Percentiles rank a stretch among this genome's conserved stretches.
Conservation (phyloP, 768 basidiomycete genomes). For the Myochromella boudieri region DNA sequence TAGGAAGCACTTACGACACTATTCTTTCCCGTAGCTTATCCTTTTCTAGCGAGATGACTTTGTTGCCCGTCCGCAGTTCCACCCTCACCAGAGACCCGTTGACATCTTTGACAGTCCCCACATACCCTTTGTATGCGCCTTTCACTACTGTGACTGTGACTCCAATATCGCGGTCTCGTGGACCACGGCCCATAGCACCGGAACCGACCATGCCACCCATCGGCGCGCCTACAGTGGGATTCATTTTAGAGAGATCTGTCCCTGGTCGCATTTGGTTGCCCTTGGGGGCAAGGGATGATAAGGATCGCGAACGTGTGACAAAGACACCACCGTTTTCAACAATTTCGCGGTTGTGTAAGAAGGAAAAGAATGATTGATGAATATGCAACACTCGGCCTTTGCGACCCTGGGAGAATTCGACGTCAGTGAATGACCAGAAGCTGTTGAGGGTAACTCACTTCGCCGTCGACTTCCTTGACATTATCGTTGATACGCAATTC, state of each 20-base stretch:
- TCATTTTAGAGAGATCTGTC: slow-evolving; percentile 88
- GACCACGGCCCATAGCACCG: slow-evolving; percentile 74
- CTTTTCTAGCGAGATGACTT: slow-evolving; percentile 85
- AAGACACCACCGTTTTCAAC: slow-evolving; percentile 93
- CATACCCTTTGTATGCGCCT: slow-evolving; percentile 88
- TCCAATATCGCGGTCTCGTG: slow-evolving; percentile 82
- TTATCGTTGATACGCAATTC: slow-evolving; percentile 87
- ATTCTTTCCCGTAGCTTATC: slow-evolving; percentile 69
- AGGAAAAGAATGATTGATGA: slow-evolving; percentile 91
- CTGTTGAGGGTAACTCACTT: slow-evolving; percentile 48
- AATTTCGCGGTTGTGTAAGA: slow-evolving; percentile 90
- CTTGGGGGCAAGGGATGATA: slow-evolving; percentile 86
- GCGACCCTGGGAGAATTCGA: slow-evolving; percentile 52
- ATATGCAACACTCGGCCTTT: slow-evolving; percentile 92
- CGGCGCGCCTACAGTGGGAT: slow-evolving; percentile 68
- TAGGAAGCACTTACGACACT: slow-evolving; percentile 39
- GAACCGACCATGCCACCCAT: slow-evolving; percentile 80
- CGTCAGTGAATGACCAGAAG: slow-evolving; percentile 7
- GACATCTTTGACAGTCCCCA: slow-evolving; percentile 92
- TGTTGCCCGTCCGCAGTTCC: slow-evolving; percentile 87
- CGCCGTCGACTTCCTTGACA: slow-evolving; percentile 89
- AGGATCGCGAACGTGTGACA: slow-evolving; percentile 81
- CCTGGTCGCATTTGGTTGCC: slow-evolving; percentile 65
- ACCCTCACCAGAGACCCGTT: slow-evolving; percentile 86
- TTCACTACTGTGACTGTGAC: slow-evolving; percentile 76